Evolutionary conservation across 148 eudicot genomes (phyloP).

Genomic region (Arctostaphylos glauca): DNA sequence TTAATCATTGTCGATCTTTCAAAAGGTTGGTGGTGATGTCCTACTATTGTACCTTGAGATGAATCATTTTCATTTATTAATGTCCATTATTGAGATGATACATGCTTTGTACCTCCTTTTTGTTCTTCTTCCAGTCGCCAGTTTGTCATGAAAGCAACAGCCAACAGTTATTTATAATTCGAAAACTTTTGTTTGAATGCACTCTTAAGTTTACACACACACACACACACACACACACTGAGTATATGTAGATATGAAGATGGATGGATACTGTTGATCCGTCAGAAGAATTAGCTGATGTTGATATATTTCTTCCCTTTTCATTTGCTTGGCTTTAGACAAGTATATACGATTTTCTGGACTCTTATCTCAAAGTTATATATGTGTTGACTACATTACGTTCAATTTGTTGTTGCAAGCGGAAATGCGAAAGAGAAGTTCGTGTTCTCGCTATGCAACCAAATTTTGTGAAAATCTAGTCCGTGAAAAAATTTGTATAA

Average conservation of each 20-base stretch:
- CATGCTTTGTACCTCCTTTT: background rate
- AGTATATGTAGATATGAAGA: background rate
- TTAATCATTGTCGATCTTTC: background rate
- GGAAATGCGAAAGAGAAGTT: background rate
- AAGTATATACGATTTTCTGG: background rate
- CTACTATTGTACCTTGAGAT: background rate
- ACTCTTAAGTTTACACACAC: background rate
- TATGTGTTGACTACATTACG: background rate
- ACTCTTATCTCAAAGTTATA: background rate
- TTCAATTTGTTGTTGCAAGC: background rate
- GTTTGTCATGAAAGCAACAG: background rate
- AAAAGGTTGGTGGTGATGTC: background rate
- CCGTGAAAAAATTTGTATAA: background rate
- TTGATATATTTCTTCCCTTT: background rate
- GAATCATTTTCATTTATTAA: background rate
- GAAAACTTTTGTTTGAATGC: background rate
- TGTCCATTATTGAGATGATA: conserved; percentile 6
- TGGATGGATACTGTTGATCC: background rate
- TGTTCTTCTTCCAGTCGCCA: conserved; percentile 10
- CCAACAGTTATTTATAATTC: background rate
- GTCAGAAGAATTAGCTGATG: background rate
- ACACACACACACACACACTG: too few species aligned
- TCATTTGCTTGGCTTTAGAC: background rate
- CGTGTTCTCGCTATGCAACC: background rate
- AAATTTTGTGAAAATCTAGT: background rate